Evolutionary conservation across 768 basidiomycete species (phyloP), one percentile per base, ranked within the genome.

Genomic region (Termitomyces bulborhizus): DNA sequence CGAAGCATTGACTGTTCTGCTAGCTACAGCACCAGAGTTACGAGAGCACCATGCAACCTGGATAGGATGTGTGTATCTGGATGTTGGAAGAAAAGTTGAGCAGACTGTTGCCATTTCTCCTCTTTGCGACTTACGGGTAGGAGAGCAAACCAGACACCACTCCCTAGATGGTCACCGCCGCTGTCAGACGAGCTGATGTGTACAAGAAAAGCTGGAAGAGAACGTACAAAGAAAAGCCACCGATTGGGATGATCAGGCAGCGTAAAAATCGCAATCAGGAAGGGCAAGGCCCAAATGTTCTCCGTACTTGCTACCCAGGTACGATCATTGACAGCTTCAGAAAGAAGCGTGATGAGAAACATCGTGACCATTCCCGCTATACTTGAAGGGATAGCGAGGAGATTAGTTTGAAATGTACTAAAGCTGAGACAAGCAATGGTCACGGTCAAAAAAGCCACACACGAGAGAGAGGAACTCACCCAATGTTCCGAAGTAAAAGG

Each of bases 21-120:
- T 80, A 6, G 82, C 80, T 11, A 84, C 83, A 2, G 75, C 80
- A 31, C 82, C 82, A 0, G 81, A 71, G 55, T 84, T 84, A 29
- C 81, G 76, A 13, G 82, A 83, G 59, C 79, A 80, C 82, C 80
- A 84, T 21, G 67, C 80, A 8, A 82, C 78, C 67, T 81, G 77
- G 39, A 81, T 78, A 2, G 79, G 75, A 58, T 80, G 79, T 13
- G 74, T 75, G 56, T 77, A 77, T 27, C 72, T 73, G 49, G 46
- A 3, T 27, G 3, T 27, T 2, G 29, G 36, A 34, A 31, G 7
- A 13, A 32, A 29, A 51, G 13, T 24, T 26, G 34, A 37, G 34
- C 21, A 24, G 7, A 37, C 13, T 18, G 7, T 5, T 4, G 34
- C 13, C 34, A 26, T 0, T 37, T 5, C 9, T 26, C 15, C 4